A percentile compares a stretch with the other conserved stretches of the same genome.
These are phyloP conservation scores for Brassica balearica DNA, from an alignment of 441 rosid genomes.

Conservation along the genomic window DNA sequence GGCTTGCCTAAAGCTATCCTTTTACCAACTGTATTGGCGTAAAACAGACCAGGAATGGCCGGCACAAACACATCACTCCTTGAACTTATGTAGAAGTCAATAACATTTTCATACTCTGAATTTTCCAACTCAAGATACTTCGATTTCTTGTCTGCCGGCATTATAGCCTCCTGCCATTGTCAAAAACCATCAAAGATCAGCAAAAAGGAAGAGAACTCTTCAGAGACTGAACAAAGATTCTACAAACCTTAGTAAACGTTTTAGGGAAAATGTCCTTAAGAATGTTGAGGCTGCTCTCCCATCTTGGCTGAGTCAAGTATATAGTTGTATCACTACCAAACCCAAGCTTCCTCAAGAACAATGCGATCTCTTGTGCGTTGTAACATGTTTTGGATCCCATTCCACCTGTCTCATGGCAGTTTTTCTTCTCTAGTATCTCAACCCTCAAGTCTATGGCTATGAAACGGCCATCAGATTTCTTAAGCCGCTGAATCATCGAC, in stretches of 20 bases:
- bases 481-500: slow-evolving; percentile 75
- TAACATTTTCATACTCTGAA: slow-evolving; percentile 82
- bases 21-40: slow-evolving; percentile 92
- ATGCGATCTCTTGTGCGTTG: slow-evolving; percentile 73
- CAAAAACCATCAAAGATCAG: slow-evolving; percentile 13
- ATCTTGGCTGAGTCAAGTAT: slow-evolving; percentile 90
- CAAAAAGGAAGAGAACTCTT: slow-evolving; percentile 10
- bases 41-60: slow-evolving; percentile 93
- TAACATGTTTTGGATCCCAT: slow-evolving; percentile 77
- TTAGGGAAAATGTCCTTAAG: slow-evolving; percentile 90
- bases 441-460: slow-evolving; percentile 90
- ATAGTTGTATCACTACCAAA: slow-evolving; percentile 72
- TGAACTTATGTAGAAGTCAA: slow-evolving; percentile 89
- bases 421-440: slow-evolving; percentile 73
- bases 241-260: slow-evolving; percentile 83
- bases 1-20: slow-evolving; percentile 86
- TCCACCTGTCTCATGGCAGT: slow-evolving; percentile 57
- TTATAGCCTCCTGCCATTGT: slow-evolving; percentile 74
- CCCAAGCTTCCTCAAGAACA: slow-evolving; percentile 89
- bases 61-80: slow-evolving; percentile 89
- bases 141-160: slow-evolving; percentile 76
- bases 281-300: slow-evolving; percentile 84
- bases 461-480: slow-evolving; percentile 73
- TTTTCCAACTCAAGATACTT: slow-evolving; percentile 78
- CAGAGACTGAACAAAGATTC: slow-evolving; percentile 3